A percentile compares a stretch with the other conserved stretches of the same genome.
phyloP scores from a whole-genome alignment of 352 stramenopile genomes.

The Phytophthora hibernalis region DNA sequence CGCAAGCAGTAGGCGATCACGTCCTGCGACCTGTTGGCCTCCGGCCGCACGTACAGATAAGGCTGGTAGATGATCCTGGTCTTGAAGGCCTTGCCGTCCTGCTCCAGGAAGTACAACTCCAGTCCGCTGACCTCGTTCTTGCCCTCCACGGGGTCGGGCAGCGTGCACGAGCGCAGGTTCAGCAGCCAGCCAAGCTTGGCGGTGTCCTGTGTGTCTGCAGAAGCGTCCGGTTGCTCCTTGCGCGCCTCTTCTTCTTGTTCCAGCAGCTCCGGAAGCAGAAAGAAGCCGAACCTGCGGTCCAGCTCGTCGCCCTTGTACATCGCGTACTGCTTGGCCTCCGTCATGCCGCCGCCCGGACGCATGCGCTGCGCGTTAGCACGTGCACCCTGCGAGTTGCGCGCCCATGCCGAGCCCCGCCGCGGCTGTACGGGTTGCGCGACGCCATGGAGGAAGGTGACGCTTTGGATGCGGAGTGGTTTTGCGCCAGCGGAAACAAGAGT shows the following conservation, averaged over 20 bases:
- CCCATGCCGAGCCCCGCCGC: constrained; percentile 68
- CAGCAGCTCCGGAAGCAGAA: constrained; percentile 62
- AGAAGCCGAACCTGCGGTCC: constrained; percentile 76
- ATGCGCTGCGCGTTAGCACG: constrained; percentile 58
- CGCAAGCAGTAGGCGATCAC: constrained; percentile 82
- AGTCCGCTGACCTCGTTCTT: constrained; percentile 90
- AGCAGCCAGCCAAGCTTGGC: constrained; percentile 75
- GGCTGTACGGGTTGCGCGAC: constrained; percentile 48
- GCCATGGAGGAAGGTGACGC: constrained; percentile 24
- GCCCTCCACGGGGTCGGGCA: constrained; percentile 61
- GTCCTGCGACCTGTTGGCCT: constrained; percentile 69
- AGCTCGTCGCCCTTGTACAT: constrained; percentile 72
- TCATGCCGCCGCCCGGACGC: constrained; percentile 59
- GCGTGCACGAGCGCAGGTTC: constrained; percentile 68
- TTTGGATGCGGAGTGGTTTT: constrained; percentile 21
- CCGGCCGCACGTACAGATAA: constrained; percentile 96
- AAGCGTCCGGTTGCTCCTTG: constrained; percentile 23
- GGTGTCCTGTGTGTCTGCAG: constrained; percentile 14
- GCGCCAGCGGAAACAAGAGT: constrained; percentile 11
- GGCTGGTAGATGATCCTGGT: constrained; percentile 94
- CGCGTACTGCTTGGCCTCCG: constrained; percentile 61
- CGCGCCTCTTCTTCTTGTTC: constrained; percentile 52
- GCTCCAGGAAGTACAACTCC: constrained; percentile 96
- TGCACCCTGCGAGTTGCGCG: constrained; percentile 74
- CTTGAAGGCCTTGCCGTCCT: constrained; percentile 96